Evolutionary conservation across 352 stramenopile genomes (phyloP).

Genomic region (Saprolegnia diclina): DNA sequence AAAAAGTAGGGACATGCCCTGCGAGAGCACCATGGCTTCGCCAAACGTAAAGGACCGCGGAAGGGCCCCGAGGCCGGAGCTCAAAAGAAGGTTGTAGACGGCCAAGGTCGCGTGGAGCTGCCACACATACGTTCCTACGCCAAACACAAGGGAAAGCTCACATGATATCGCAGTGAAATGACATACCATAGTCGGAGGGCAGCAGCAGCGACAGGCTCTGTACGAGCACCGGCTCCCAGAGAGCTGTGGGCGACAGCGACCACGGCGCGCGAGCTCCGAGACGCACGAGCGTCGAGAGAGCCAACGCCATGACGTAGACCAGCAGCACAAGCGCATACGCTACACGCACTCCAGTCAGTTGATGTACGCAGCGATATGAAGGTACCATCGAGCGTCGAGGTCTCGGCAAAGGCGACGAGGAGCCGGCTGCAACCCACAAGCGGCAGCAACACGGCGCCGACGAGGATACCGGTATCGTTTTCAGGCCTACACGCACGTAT

Average conservation of each 20-base stretch:
- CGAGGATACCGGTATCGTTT: slow-evolving; percentile 45
- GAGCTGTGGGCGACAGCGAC: slow-evolving; percentile 11
- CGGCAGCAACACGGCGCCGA: slow-evolving; percentile 54
- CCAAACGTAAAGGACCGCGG: slow-evolving; percentile 67
- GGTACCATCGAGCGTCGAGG: background rate
- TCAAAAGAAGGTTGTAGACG: slow-evolving; percentile 27
- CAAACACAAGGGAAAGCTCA: slow-evolving; percentile 30
- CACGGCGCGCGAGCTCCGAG: background rate
- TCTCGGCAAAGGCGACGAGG: slow-evolving; percentile 26
- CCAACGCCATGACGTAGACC: slow-evolving; percentile 36
- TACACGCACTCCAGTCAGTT: slow-evolving; percentile 26
- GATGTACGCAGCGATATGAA: background rate
- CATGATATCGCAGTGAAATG: slow-evolving; percentile 26
- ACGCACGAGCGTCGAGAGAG: slow-evolving; percentile 22
- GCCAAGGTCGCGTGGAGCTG: no score
- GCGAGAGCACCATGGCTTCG: slow-evolving; percentile 57
- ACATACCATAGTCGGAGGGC: slow-evolving; percentile 43
- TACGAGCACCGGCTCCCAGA: slow-evolving; percentile 3
- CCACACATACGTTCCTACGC: no score
- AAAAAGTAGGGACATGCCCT: slow-evolving; percentile 45
- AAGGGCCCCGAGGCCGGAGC: slow-evolving; percentile 38
- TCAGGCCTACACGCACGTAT: slow-evolving; percentile 36
- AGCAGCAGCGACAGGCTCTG: slow-evolving; percentile 8
- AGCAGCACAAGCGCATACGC: slow-evolving; percentile 43
- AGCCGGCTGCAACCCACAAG: slow-evolving; percentile 57